Base-by-base conservation (phyloP, 177 flowering plant genomes). In the Vitis hybrid region DNA sequence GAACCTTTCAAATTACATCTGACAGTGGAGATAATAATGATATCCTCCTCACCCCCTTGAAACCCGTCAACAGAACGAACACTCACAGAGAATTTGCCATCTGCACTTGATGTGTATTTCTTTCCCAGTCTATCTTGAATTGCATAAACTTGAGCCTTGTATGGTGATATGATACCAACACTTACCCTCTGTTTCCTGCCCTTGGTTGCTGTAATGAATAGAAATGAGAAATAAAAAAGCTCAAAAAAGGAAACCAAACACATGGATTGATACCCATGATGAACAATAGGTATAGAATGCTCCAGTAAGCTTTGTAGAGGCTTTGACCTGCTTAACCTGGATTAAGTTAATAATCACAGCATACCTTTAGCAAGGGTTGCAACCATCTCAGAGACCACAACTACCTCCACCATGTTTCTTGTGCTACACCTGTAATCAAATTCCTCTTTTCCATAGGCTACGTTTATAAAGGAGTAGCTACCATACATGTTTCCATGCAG, bases 131-230 rank as follows among this genome's bases (percentile, higher is more conserved):
- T 79, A 5, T 84, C 69, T 58, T 78, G 71, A 46, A 85, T 80
- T 21, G 89, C 86, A 54, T 14, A 30, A 65, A 88, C 91, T 80
- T 89, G 93, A 48, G 87, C 88, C 18, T 79, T 83, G 59, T 89
- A 91, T 7, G 91, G 92, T 20, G 90, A 89, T 65, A 91, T 75
- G 13, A 88, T 78, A 11, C 92, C 96, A 15, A 91, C 74, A 65
- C 87, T 84, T 0, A 91, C 46, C 71, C 58, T 81, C 65, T 71
- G 52, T 13, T 74, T 77, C 1, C 63, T 64, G 11, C 49, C 24
- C 15, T 9, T 27, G 21, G 58, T 77, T 50, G 53, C 84, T 76
- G 67, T 18, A 41, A 18, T 9, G 30, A 46, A 11, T 58, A 21
- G 0, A 2, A 9, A 35, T 7, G 1, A 35, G 46, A 61, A 21